Evolutionary conservation across 2,329 filamentous ascomycete species (phyloP).

Genomic region (Fonsecaea pugnacius): DNA sequence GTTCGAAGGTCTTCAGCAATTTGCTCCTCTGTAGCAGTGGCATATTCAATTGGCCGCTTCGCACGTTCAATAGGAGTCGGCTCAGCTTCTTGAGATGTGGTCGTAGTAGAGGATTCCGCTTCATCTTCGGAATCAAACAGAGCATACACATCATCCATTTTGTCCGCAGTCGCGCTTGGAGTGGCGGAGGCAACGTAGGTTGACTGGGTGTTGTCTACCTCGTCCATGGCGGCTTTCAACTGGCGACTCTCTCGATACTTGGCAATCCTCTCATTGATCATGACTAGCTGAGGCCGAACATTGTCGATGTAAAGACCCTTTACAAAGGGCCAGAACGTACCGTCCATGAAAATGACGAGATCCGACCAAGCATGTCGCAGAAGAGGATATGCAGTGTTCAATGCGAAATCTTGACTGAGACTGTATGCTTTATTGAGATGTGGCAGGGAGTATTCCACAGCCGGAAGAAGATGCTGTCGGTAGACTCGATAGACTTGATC

Average conservation of each 20-base stretch:
- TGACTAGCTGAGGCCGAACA: slow-evolving; percentile 90
- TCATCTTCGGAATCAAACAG: slow-evolving; percentile 34
- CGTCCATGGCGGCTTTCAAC: slow-evolving; percentile 62
- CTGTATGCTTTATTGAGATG: slow-evolving; percentile 72
- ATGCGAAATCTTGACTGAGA: slow-evolving; percentile 67
- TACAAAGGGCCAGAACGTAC: slow-evolving; percentile 78
- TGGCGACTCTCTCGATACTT: slow-evolving; percentile 64
- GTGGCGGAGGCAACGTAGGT: slow-evolving; percentile 34
- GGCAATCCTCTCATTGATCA: slow-evolving; percentile 87
- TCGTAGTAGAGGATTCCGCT: slow-evolving; percentile 33
- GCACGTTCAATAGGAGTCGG: slow-evolving; percentile 25
- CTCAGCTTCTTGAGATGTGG: slow-evolving; percentile 39
- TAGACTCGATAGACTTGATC: slow-evolving; percentile 70
- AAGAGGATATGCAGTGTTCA: slow-evolving; percentile 73
- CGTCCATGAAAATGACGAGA: slow-evolving; percentile 71
- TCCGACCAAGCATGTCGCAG: slow-evolving; percentile 72
- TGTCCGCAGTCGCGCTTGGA: slow-evolving; percentile 16
- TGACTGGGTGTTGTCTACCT: slow-evolving; percentile 53
- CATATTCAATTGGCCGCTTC: slow-evolving; percentile 19
- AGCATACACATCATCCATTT: slow-evolving; percentile 30
- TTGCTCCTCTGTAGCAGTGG: slow-evolving; percentile 51
- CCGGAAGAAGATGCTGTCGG: slow-evolving; percentile 72
- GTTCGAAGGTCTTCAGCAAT: slow-evolving; percentile 77
- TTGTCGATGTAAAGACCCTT: slow-evolving; percentile 83
- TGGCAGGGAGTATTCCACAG: slow-evolving; percentile 74